Percentiles rank a stretch among this genome's conserved stretches.
Evolutionary conservation across 2,329 filamentous ascomycete genomes (phyloP).

Genomic region (Fusarium sp.): DNA sequence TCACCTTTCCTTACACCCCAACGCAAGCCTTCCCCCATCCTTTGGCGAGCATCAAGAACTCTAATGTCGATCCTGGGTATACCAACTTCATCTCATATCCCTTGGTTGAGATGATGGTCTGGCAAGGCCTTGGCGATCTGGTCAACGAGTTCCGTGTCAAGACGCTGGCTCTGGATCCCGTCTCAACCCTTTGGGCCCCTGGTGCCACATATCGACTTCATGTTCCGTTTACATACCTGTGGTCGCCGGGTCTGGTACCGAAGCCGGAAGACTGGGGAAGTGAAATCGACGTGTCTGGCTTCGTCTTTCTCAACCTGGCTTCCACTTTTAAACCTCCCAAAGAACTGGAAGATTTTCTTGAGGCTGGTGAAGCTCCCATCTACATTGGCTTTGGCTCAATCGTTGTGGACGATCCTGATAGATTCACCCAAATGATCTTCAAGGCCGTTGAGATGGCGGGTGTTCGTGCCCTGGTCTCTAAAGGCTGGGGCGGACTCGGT

Average conservation of each 20-base stretch:
- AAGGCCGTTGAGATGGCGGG: constrained; percentile 74
- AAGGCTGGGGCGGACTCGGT: constrained; percentile 81
- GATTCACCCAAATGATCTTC: constrained; percentile 78
- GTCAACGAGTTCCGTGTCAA: constrained; percentile 80
- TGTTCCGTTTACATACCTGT: constrained; percentile 81
- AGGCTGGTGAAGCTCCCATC: constrained; percentile 68
- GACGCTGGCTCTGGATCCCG: constrained; percentile 77
- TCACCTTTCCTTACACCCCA: constrained; percentile 85
- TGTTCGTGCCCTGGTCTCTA: constrained; percentile 78
- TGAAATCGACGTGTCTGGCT: constrained; percentile 80
- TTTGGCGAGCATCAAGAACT: constrained; percentile 78
- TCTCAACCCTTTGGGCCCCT: constrained; percentile 82
- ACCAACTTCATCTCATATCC: constrained; percentile 86
- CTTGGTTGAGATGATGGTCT: constrained; percentile 87
- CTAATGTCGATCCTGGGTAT: constrained; percentile 78
- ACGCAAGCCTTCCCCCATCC: constrained; percentile 83
- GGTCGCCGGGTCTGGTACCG: constrained; percentile 74
- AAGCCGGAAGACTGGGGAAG: constrained; percentile 77
- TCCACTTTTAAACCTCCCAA: constrained; percentile 69
- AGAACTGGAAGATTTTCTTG: constrained; percentile 67
- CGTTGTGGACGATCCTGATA: constrained; percentile 77
- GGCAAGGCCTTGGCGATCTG: constrained; percentile 87
- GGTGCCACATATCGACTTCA: constrained; percentile 78
- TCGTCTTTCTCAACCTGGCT: constrained; percentile 80
- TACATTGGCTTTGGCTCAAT: constrained; percentile 85